Conservation (phyloP, 75 land plant genomes). For the Picea glauca region DNA sequence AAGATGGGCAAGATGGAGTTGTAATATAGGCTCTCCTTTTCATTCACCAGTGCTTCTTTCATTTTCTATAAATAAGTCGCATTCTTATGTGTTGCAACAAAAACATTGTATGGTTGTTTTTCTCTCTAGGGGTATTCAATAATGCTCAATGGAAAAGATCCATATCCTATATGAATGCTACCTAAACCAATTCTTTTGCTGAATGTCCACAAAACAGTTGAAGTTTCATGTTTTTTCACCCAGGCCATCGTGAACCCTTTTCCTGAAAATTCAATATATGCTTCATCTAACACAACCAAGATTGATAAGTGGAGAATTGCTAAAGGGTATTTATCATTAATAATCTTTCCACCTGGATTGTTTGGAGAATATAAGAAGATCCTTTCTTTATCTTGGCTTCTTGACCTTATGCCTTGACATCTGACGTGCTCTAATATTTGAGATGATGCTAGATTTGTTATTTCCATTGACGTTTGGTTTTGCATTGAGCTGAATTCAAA, state of each 20-base stretch:
- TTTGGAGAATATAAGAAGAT: constrained; percentile 96
- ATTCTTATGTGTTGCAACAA: constrained; percentile 84
- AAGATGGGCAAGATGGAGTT: too few relatives aligned
- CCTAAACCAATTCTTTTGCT: constrained; percentile 85
- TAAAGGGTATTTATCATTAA: constrained; percentile 67
- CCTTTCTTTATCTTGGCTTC: constrained; percentile 14
- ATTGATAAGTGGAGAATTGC: constrained; percentile 73
- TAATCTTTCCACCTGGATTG: constrained; percentile 90
- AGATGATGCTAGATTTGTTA: too few relatives aligned
- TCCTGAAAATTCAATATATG: constrained; percentile 89
- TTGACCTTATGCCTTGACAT: too few relatives aligned
- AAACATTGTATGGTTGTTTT: constrained; percentile 93
- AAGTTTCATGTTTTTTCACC: constrained; percentile 91
- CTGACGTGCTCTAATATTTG: too few relatives aligned
- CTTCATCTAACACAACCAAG: constrained; percentile 93
- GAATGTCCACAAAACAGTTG: constrained; percentile 72
- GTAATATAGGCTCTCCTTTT: constrained; percentile 68
- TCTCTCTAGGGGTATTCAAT: constrained; percentile 91
- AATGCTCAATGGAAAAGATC: constrained; percentile 82
- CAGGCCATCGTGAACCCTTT: constrained; percentile 76
- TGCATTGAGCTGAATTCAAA: too few relatives aligned
- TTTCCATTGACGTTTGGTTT: too few relatives aligned
- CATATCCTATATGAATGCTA: constrained; percentile 91
- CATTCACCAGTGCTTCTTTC: constrained; percentile 70
- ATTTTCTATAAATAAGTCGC: constrained; percentile 73